A percentile compares a stretch with the other conserved stretches of the same genome.
Evolutionary conservation across 192 early-diverging fungal species (phyloP).

Genomic region (Lobosporangium transversale): DNA sequence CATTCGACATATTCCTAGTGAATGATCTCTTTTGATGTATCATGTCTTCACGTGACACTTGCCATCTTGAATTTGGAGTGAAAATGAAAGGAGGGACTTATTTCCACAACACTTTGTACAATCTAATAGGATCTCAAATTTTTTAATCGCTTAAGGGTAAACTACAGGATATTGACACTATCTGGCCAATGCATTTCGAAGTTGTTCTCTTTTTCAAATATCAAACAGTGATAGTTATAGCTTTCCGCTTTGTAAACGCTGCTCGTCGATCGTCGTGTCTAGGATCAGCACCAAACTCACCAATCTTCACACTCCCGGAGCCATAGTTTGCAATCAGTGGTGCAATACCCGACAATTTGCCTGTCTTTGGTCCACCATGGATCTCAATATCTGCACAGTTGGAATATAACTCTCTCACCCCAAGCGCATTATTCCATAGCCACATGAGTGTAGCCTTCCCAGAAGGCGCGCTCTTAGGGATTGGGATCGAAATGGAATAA

Average conservation of each 20-base stretch:
- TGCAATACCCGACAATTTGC: conserved; percentile 43
- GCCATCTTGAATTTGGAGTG: conserved; percentile 50
- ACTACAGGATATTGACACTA: not conserved
- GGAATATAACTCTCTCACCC: conserved; percentile 77
- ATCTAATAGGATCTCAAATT: not conserved
- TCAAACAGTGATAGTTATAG: conserved; percentile 7
- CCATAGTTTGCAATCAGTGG: conserved; percentile 53
- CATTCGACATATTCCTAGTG: not conserved
- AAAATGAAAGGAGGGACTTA: conserved; percentile 35
- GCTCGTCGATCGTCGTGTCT: conserved; percentile 19
- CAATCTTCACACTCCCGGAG: conserved; percentile 34
- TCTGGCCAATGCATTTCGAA: not conserved
- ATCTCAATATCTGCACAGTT: conserved; percentile 78
- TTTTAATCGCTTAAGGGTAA: conserved; percentile 9
- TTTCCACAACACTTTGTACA: not conserved
- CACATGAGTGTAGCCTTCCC: conserved; percentile 53
- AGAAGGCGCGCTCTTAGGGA: conserved; percentile 37
- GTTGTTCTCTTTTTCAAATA: not conserved
- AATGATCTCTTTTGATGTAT: not conserved
- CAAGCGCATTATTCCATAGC: conserved; percentile 76
- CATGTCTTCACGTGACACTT: conserved; percentile 28
- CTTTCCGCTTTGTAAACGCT: conserved; percentile 8
- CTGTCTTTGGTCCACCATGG: conserved; percentile 48
- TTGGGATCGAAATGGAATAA: conserved; percentile 39
- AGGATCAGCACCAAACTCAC: conserved; percentile 50